These are phyloP conservation scores for Cladosporium sp. DNA, from an alignment of 2,329 filamentous ascomycete species.

Conservation along the genomic window DNA sequence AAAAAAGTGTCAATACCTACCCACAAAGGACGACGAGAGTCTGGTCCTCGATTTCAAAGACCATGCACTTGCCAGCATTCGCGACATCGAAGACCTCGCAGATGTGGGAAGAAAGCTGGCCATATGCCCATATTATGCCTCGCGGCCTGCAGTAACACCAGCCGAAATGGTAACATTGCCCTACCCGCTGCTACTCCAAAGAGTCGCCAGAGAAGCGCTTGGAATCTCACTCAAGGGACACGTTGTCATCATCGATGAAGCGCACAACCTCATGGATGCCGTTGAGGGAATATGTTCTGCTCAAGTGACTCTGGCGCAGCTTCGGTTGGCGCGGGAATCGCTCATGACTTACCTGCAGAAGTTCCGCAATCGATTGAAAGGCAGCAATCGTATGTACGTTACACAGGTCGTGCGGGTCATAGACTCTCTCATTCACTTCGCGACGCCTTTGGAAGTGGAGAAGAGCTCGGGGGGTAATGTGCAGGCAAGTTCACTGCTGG, in stretches of 20 bases:
- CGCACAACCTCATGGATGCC: constrained; percentile 95
- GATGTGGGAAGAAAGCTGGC: constrained; percentile 70
- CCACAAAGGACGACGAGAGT: constrained; percentile 68
- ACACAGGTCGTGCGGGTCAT: constrained; percentile 81
- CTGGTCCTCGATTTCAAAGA: constrained; percentile 79
- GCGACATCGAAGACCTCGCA: constrained; percentile 89
- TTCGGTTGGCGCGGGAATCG: constrained; percentile 68
- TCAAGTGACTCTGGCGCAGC: constrained; percentile 66
- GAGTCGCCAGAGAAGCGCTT: constrained; percentile 78
- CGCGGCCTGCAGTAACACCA: constrained; percentile 72
- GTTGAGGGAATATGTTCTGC: constrained; percentile 82
- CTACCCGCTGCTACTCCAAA: constrained; percentile 85
- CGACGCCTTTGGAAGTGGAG: constrained; percentile 5
- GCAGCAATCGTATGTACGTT: constrained; percentile 85
- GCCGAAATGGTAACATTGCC: constrained; percentile 80
- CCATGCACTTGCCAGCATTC: constrained; percentile 73
- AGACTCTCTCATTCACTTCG: constrained; percentile 56
- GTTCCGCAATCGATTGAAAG: constrained; percentile 84
- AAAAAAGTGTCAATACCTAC: constrained; percentile 70
- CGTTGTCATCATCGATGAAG: constrained; percentile 93
- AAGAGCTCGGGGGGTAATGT: constrained; percentile 59
- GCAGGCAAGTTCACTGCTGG: constrained; percentile 66
- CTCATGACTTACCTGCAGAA: constrained; percentile 77
- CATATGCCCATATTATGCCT: constrained; percentile 96
- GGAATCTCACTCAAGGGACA: constrained; percentile 81